Evolutionary conservation across 169 alveolate species (phyloP).

Genomic region (Hammondia hammondi): DNA sequence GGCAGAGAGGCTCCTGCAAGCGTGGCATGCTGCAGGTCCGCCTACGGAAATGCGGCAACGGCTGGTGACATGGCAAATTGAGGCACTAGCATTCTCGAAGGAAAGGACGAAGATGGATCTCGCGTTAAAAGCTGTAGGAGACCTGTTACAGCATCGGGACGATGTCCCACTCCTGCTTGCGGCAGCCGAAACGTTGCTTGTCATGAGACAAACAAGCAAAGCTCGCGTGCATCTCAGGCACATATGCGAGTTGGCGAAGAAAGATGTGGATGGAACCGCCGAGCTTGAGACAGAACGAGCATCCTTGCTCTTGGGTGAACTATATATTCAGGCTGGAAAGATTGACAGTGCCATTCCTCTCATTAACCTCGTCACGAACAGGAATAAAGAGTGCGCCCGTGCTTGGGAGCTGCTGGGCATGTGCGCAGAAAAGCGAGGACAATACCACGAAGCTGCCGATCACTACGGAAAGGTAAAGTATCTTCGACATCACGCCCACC

Average conservation of each 20-base stretch:
- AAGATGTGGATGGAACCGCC: neutral
- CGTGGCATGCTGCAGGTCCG: neutral
- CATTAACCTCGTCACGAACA: neutral
- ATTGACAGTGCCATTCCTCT: neutral
- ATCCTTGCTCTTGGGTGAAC: neutral
- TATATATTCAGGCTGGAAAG: neutral
- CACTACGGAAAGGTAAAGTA: neutral
- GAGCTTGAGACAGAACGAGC: conserved; percentile 19
- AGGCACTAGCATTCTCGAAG: conserved; percentile 13
- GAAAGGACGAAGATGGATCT: neutral
- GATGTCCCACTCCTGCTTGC: conserved; percentile 12
- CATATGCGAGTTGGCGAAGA: neutral
- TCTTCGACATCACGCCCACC: neutral
- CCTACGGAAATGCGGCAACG: neutral
- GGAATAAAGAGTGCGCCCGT: conserved; percentile 13
- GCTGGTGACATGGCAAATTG: conserved; percentile 2
- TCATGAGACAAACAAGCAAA: neutral
- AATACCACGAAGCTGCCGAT: neutral
- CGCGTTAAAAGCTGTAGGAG: conserved; percentile 14
- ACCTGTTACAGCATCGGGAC: neutral
- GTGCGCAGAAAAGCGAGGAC: neutral
- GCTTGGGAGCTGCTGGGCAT: conserved; percentile 43
- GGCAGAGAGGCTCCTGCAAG: conserved; percentile 22
- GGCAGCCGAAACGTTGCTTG: conserved; percentile 15
- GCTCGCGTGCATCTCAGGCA: neutral